Conservation (phyloP, 495 filamentous ascomycete genomes). For the Friedmanniomyces endolithicus region DNA sequence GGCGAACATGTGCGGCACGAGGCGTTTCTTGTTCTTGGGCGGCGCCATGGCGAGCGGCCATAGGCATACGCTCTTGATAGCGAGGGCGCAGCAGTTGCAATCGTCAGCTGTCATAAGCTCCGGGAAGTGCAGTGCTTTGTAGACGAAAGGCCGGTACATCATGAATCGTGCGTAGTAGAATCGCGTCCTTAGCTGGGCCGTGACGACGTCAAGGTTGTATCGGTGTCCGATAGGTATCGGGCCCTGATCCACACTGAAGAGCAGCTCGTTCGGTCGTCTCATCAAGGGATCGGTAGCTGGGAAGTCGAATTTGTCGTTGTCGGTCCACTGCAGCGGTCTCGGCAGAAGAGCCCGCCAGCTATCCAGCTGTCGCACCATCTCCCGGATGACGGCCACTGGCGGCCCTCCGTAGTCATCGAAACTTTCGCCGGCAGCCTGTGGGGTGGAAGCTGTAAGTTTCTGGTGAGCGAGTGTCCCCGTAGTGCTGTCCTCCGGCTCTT, state of each 20-base stretch:
- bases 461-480: background rate
- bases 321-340: slow-evolving; percentile 40
- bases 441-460: background rate
- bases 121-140: slow-evolving; percentile 48
- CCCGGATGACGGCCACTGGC: slow-evolving; percentile 33
- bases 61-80: slow-evolving; percentile 38
- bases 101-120: slow-evolving; percentile 42
- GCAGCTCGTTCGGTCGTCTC: slow-evolving; percentile 18
- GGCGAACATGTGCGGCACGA: slow-evolving; percentile 45
- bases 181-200: slow-evolving; percentile 42
- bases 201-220: slow-evolving; percentile 43
- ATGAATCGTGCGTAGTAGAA: slow-evolving; percentile 50
- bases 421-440: slow-evolving; percentile 10
- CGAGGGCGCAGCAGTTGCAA: slow-evolving; percentile 38
- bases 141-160: slow-evolving; percentile 46
- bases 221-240: slow-evolving; percentile 30
- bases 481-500: background rate
- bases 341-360: slow-evolving; percentile 46
- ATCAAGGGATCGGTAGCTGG: slow-evolving; percentile 5
- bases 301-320: slow-evolving; percentile 37
- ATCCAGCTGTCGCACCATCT: slow-evolving; percentile 39
- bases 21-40: slow-evolving; percentile 40
- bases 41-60: slow-evolving; percentile 50
- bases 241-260: slow-evolving; percentile 42
- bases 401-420: slow-evolving; percentile 23